Conservation (phyloP, 805 yeast species). For the Naumovozyma baii region DNA sequence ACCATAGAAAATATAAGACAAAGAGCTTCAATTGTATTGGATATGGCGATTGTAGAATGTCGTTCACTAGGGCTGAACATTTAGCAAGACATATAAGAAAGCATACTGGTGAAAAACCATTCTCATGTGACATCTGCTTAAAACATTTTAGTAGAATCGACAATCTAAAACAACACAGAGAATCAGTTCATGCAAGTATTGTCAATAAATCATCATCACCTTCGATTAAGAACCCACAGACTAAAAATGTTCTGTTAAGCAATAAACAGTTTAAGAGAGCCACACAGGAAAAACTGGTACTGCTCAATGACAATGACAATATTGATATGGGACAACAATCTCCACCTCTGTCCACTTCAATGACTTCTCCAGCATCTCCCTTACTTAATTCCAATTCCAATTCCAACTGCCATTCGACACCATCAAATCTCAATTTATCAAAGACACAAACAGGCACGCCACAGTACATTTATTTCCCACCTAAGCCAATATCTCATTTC, state of each 20-base stretch:
- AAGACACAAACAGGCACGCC: not conserved
- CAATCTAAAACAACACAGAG: conserved; percentile 83
- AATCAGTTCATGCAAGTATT: conserved; percentile 55
- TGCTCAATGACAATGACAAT: too few species aligned
- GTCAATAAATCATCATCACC: not conserved
- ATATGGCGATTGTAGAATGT: conserved; percentile 77
- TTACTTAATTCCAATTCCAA: too few species aligned
- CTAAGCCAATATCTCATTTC: too few species aligned
- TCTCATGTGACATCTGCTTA: conserved; percentile 71
- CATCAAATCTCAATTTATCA: too few species aligned
- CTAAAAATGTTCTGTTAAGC: too few species aligned
- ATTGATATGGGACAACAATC: too few species aligned
- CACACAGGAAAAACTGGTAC: too few species aligned
- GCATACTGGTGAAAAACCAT: conserved; percentile 92
- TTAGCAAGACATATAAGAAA: conserved; percentile 83
- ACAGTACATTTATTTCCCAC: not conserved
- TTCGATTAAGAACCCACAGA: too few species aligned
- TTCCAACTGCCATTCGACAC: too few species aligned
- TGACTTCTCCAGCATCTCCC: too few species aligned
- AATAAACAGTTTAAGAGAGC: too few species aligned
- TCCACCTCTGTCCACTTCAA: too few species aligned
- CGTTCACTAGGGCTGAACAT: conserved; percentile 84
- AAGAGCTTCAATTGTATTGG: conserved; percentile 78
- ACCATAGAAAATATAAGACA: not conserved
- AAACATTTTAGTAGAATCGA: conserved; percentile 76